These are phyloP conservation scores for Pythium inflatum DNA, from an alignment of 352 stramenopile genomes.

Conservation along the genomic window DNA sequence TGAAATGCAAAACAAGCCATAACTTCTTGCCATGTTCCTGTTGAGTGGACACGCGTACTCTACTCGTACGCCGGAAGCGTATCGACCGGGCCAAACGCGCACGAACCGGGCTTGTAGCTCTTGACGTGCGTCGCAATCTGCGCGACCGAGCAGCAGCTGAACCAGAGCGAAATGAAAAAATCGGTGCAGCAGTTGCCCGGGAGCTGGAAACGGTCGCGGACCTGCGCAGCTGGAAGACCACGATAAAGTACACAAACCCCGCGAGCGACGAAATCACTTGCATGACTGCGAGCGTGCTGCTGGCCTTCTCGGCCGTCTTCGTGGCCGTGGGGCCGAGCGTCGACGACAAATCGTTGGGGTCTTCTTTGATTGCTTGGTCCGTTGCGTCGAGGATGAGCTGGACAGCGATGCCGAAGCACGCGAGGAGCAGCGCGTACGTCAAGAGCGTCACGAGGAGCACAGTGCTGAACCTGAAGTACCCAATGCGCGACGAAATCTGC, in stretches of 20 bases:
- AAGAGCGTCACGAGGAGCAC: slow-evolving; percentile 24
- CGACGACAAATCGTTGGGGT: neutral
- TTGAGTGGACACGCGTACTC: no score
- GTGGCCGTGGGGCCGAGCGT: neutral
- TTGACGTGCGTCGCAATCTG: slow-evolving; percentile 25
- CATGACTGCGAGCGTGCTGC: no score
- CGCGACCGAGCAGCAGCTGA: slow-evolving; percentile 9
- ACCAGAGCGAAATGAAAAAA: slow-evolving; percentile 11
- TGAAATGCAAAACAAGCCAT: no score
- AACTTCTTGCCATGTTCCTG: no score
- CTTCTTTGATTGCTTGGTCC: neutral
- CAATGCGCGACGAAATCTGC: slow-evolving; percentile 30
- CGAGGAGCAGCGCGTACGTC: slow-evolving; percentile 5
- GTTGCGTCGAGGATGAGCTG: neutral
- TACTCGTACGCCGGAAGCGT: neutral
- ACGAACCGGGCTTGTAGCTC: neutral
- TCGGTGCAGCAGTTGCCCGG: slow-evolving; percentile 2
- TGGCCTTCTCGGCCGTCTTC: no score
- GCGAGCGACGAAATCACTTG: no score
- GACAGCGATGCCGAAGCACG: slow-evolving; percentile 9
- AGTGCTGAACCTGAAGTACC: slow-evolving; percentile 20
- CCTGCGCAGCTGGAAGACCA: slow-evolving; percentile 6
- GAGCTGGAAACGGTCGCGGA: neutral
- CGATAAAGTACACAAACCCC: no score
- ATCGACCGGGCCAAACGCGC: neutral